Evolutionary conservation across 257 asterid species (phyloP), one percentile per base, ranked within the genome.

Genomic region (Scutellaria baicalensis): DNA sequence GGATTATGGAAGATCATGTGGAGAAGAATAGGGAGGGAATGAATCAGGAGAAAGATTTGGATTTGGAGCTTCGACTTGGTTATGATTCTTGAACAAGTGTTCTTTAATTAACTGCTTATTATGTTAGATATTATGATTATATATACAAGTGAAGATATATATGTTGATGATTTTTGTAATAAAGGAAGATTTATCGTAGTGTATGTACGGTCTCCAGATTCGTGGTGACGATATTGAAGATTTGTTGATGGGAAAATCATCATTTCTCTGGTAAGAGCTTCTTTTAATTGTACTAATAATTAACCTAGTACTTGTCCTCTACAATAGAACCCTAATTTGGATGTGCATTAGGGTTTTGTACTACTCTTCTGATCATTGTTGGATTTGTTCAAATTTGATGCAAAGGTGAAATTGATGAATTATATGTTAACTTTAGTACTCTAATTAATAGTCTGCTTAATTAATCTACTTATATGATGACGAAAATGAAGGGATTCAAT

Each of bases 51-150:
- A 84, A 89, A 13, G 90, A 86, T 9, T 59, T 89, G 78, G 93
- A 91, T 79, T 79, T 91, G 88, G 97, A 91, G 89, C 97, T 91
- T 72, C 91, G 95, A 52, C 90, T 90, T 50, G 95, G 93, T 11
- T 80, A 80, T 69, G 44, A 77, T 45, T 73, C 72, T 67, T 70
- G 44, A 50, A 17, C 1, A 54, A 6, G 13, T 17, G 9, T 17
- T n/a, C 9, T 7, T 23, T 23, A 23, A 23, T 23, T 23, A 3
- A 23, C 43, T 39, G n/a, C n/a, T 21, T 21, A 27, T 9, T 23
- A 8, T 8, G 39, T 55, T 50, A 18, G 17, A 17, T 39, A 18
- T 20, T 7, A 12, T 17, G 55, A 20, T 27, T 60, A 31, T 36
- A 45, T 54, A 43, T 14, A 42, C 10, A 59, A 10, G 44, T 50